Evolutionary conservation across 2,329 filamentous ascomycete genomes (phyloP), one percentile per base, ranked within the genome.

Genomic region (Nemania abortiva): DNA sequence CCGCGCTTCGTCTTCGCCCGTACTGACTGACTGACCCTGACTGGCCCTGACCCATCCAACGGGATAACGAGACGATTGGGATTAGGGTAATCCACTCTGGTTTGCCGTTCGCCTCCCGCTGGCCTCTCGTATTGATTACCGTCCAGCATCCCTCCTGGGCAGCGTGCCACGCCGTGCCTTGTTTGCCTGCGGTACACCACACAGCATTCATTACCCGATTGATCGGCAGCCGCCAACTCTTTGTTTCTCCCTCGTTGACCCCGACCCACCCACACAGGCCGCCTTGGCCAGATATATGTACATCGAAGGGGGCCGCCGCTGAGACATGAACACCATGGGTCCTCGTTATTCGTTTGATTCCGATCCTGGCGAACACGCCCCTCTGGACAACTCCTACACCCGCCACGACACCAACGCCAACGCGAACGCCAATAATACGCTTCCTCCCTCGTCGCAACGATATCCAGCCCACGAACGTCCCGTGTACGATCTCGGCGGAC

Each of bases 341-440:
- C 73, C 76, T 69, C 76, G 74, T 58, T 78, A 78, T 65, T 79
- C 75, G 54, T 74, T 75, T 64, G 75, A 76, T 47, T 77, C 74
- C 10, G 76, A 77, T 62, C 70, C 72, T 45, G 75, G 74, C 73
- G 77, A 78, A 70, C 70, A 54, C 68, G 73, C 70, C 56, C 77
- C 77, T 66, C 74, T 79, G 55, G 78, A 77, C 71, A 74, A 3
- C 45, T 63, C 55, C 71, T 58, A 68, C 42, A 29, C 63, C 47
- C 58, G 55, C 31, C 52, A 49, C 37, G 49, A 69, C 54, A 34
- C 47, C 34, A 37, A 29, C 34, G 55, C 52, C 55, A 15, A 65
- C n/a, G n/a, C n/a, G n/a, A n/a, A n/a, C n/a, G n/a, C n/a, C n/a
- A n/a, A n/a, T 54, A 59, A 5, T 37, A 47, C 29, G n/a, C 57